Base-by-base conservation (phyloP, 257 asterid genomes). In the Solanum peruvianum region DNA sequence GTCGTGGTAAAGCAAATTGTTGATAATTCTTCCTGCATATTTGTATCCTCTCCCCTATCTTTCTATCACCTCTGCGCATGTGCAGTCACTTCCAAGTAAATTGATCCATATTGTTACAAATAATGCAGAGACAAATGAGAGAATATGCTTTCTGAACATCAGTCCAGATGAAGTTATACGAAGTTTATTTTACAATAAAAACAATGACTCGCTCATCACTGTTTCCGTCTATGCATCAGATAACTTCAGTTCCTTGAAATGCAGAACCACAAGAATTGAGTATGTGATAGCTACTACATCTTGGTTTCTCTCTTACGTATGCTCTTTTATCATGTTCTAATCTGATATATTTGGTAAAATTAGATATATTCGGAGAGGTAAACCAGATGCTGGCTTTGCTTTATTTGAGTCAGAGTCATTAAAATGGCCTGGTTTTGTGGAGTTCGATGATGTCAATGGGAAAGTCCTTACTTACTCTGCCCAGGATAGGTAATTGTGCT, bases 361-460 rank as follows among this genome's bases (percentile, higher is more conserved):
- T 90, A 97, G 99, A 89, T 96, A 94, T 92, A 97, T 96, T 88
- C 87, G 96, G 60, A 93, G 99, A 90, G 99, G 99, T 85, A 92
- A 93, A 90, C 99, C 98, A 60, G 98, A 97, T 94, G 99, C 98
- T 39, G 99, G 99, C 45, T 97, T 96, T 89, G 97, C 98, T 13
- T 92, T 97, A 29, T 97, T 97, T 88, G 99, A 97, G 91, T 93
- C 99, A 0, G 99, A 97, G 89, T 97, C 99, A 35, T 91, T 97
- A 93, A 97, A 96, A 91, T 97, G 99, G 99, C 99, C 99, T 21
- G 99, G 99, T 42, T 97, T 97, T 91, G 99, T 96, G 87, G 99
- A 97, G 91, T 97, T 97, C 87, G 99, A 97, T 89, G 99, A 97
- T 85, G 99, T 97, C 18, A 97, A 97, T 86, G 99, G 99, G 44